Evolutionary conservation across 441 rosid species (phyloP), one percentile per base, ranked within the genome.

Genomic region (Sinapis alba): DNA sequence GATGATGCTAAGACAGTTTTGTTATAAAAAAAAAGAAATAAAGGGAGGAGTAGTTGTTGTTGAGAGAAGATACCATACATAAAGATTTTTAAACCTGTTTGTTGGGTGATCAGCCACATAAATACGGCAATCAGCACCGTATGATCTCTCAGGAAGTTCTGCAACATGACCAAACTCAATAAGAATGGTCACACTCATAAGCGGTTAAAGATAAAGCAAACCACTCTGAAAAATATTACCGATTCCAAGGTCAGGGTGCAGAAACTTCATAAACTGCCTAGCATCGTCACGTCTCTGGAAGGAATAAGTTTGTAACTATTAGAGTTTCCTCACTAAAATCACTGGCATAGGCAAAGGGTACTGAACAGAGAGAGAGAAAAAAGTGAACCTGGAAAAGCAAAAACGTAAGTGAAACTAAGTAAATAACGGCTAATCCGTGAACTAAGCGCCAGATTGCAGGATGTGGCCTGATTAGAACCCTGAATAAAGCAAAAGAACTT

Each of bases 51-150:
- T 9, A 47, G 56, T 50, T 50, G 62, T 76, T 70, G 73, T 62
- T 58, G 85, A 86, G 89, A 85, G 26, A 53, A 53, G 58, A 89
- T 94, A 95, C 87, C 99, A 82, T 94, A 97, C 98, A 91, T 92
- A 90, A 86, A 97, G 91, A 83, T 97, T 97, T 92, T 91, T 97
- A 91, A 97, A 97, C 98, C 98, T 92, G 99, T 88, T 94, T 38
- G 92, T 78, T 71, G 97, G 89, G 79, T 89, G 89, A 53, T 97
- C 99, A 71, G 96, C 87, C 34, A 86, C 73, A 81, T 88, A 92
- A 59, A 96, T 83, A 73, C 99, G 96, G 69, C 99, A 96, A 86
- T 96, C 99, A 72, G 91, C 94, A 75, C 98, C 99, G 73, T 96
- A 96, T 24, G 98, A 94, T 82, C 91, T 92, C 83, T 96, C 99